phyloP scores from a whole-genome alignment of 208 protist genomes.

The Jaenimonas drosophilae region DNA sequence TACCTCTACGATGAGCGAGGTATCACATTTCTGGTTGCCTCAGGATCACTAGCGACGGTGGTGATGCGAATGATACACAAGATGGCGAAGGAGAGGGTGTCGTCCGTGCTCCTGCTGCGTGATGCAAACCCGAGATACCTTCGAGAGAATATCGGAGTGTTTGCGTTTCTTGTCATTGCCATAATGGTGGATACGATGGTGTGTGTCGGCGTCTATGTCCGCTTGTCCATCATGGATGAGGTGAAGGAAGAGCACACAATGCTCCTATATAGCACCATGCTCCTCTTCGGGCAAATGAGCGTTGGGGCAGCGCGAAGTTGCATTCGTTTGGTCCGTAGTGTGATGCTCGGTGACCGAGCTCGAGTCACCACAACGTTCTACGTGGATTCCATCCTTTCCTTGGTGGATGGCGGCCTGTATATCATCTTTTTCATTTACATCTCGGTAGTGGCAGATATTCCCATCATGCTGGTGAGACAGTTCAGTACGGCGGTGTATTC shows the following conservation, averaged over 20 bases:
- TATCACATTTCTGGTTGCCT: conserved; percentile 13
- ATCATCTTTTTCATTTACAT: too few species aligned
- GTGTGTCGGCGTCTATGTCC: too few species aligned
- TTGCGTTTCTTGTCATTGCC: conserved; percentile 4
- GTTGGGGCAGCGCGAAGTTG: too few species aligned
- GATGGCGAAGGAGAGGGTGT: conserved; percentile 47
- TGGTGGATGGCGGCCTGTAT: too few species aligned
- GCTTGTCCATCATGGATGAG: conserved; percentile 4
- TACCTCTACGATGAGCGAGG: conserved; percentile 23
- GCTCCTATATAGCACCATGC: conserved; percentile 16
- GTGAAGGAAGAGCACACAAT: background rate
- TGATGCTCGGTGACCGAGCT: too few species aligned
- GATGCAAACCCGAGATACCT: too few species aligned
- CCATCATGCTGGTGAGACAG: too few species aligned
- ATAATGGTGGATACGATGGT: conserved; percentile 9
- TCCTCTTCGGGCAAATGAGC: conserved; percentile 22
- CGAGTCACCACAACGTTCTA: too few species aligned
- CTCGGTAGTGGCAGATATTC: too few species aligned
- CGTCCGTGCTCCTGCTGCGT: conserved; percentile 11
- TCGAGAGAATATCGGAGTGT: conserved; percentile 2
- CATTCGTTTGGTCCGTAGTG: too few species aligned
- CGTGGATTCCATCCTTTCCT: too few species aligned
- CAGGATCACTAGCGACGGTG: conserved; percentile 22
- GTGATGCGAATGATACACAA: conserved; percentile 46
- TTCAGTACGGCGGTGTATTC: too few species aligned